Percentiles rank a stretch among this genome's conserved stretches.
Evolutionary conservation across 768 basidiomycete species (phyloP).

Genomic region (Dictyophora rubrovolvata): DNA sequence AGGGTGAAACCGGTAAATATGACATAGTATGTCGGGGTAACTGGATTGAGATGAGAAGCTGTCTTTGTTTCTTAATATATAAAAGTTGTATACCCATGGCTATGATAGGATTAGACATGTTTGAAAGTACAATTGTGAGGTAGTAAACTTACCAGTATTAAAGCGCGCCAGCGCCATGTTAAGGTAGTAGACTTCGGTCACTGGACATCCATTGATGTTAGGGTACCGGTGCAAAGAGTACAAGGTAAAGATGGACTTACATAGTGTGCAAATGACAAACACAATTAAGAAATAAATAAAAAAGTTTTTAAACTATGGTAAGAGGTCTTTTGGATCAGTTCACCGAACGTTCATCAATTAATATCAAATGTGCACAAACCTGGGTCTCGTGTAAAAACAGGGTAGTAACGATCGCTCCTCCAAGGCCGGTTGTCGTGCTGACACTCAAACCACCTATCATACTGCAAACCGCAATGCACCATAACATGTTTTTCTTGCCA

Average conservation of each 20-base stretch:
- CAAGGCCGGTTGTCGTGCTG: conserved; percentile 34
- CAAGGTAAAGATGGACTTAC: conserved; percentile 13
- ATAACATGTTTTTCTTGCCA: conserved; percentile 35
- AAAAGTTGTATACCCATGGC: conserved; percentile 7
- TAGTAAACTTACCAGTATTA: conserved; percentile 28
- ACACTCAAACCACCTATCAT: conserved; percentile 35
- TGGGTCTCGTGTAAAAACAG: conserved; percentile 19
- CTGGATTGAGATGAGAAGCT: conserved; percentile 1
- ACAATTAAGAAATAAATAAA: conserved; percentile 27
- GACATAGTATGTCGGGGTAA: conserved; percentile 29
- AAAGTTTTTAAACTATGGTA: conserved; percentile 27
- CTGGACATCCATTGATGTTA: not conserved
- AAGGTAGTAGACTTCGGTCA: conserved; percentile 31
- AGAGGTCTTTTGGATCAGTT: not conserved
- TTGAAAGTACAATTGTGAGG: not conserved
- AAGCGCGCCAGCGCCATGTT: conserved; percentile 40
- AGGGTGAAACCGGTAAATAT: conserved; percentile 13
- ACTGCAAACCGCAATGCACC: conserved; percentile 34
- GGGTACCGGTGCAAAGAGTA: not conserved
- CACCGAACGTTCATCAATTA: not conserved
- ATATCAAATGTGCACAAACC: conserved; percentile 3
- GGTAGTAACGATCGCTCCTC: conserved; percentile 28
- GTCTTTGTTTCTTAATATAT: not conserved
- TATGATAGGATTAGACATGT: not conserved
- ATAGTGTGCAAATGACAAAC: conserved; percentile 31